phyloP scores from a whole-genome alignment of 768 basidiomycete genomes.

The Polyporus arcularius region DNA sequence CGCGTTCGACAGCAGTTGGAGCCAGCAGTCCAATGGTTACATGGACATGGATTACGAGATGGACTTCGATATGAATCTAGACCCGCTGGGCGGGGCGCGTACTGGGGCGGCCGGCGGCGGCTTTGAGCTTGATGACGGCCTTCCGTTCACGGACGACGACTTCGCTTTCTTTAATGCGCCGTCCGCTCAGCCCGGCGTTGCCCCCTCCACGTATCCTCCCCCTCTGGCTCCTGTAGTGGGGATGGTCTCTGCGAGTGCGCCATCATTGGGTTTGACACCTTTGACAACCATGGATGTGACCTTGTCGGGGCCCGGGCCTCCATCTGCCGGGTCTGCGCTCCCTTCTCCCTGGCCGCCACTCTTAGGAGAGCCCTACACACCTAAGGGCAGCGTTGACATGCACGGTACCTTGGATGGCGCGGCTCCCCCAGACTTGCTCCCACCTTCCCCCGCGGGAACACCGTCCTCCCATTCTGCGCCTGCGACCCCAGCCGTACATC shows the following conservation, averaged over 20 bases:
- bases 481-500: slow-evolving; percentile 53
- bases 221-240: background rate
- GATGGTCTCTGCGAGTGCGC: slow-evolving; percentile 35
- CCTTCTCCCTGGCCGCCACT: slow-evolving; percentile 22
- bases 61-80: slow-evolving; percentile 51
- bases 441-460: slow-evolving; percentile 54
- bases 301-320: slow-evolving; percentile 30
- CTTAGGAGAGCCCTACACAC: slow-evolving; percentile 25
- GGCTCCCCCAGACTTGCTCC: slow-evolving; percentile 43
- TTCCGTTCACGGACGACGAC: slow-evolving; percentile 79
- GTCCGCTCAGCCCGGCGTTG: slow-evolving; percentile 29
- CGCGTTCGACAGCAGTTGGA: slow-evolving; percentile 27
- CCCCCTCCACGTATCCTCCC: slow-evolving; percentile 19
- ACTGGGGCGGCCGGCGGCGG: slow-evolving; percentile 28
- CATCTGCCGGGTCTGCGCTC: slow-evolving; percentile 26
- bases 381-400: slow-evolving; percentile 7
- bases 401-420: slow-evolving; percentile 8
- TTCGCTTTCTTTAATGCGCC: slow-evolving; percentile 85
- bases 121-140: slow-evolving; percentile 32
- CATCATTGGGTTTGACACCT: slow-evolving; percentile 38
- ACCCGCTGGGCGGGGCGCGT: slow-evolving; percentile 35
- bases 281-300: slow-evolving; percentile 32
- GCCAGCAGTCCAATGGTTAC: slow-evolving; percentile 29
- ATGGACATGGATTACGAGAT: slow-evolving; percentile 46
- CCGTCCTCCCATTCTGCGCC: slow-evolving; percentile 49